Evolutionary conservation across 129 eudicot genomes (phyloP), one percentile per base, ranked within the genome.

Genomic region (Flaveria linearis): DNA sequence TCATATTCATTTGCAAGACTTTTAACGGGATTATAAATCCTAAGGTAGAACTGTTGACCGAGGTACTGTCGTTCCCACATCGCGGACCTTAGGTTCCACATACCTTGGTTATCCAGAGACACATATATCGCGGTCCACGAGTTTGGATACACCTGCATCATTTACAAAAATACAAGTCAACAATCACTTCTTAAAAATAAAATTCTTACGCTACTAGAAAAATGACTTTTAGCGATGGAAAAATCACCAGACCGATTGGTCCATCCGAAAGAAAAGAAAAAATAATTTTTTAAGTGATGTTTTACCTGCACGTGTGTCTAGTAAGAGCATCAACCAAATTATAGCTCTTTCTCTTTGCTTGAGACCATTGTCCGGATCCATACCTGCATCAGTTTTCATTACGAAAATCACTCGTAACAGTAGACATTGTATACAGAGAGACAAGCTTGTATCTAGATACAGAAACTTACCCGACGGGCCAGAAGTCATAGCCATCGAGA

Each of bases 401-500:
- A 42, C 9, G 7, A 25, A 30, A 17, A 52, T 46, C 41, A 11
- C 30, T 46, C 51, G 18, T 52, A 18, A 26, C 7, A 10, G 30
- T 33, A 72, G 5, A 30, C 28, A 26, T 17, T 18, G 16, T 18
- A 42, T 0, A 16, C 22, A 30, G n/a, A 53, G 22, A 33, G 36
- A 53, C 64, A 71, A 28, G 18, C 50, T 14, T 39, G 30, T 14
- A 66, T 22, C 53, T 43, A 74, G n/a, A 14, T 46, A 30, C 18
- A 20, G 14, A 45, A 64, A 73, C 90, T 64, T 86, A 91, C 99
- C 97, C 99, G 10, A 91, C 96, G 15, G 89, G 92, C 97, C 97
- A 94, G 82, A 91, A 91, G 80, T 91, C 99, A 75, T 94, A 91
- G 45, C 99, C 99, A 61, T 94, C 99, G 71, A 94, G 92, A 89